phyloP scores from a whole-genome alignment of 805 yeast species.

The Metschnikowia shivogae region DNA sequence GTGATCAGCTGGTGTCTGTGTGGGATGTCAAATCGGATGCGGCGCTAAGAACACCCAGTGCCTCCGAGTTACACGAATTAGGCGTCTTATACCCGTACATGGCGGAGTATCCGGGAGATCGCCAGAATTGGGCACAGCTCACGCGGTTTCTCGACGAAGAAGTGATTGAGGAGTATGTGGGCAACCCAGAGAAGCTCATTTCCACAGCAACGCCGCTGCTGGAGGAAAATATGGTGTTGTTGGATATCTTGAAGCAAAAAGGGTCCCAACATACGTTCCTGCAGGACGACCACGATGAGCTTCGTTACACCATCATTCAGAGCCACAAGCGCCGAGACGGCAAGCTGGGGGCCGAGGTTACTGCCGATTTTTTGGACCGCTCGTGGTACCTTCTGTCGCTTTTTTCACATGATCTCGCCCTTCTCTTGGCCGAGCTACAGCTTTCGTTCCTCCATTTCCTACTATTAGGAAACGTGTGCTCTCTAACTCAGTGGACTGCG shows the following conservation, averaged over 20 bases:
- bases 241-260: conserved; percentile 28
- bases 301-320: conserved; percentile 42
- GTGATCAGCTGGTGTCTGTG: conserved; percentile 27
- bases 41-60: background rate
- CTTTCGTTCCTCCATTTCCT: conserved; percentile 46
- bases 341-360: conserved; percentile 31
- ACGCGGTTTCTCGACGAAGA: conserved; percentile 20
- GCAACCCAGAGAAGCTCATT: conserved; percentile 20
- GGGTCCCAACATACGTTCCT: conserved; percentile 16
- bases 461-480: conserved; percentile 58
- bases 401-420: conserved; percentile 25
- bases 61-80: conserved; percentile 23
- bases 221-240: conserved; percentile 43
- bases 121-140: conserved; percentile 15
- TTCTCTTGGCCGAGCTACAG: conserved; percentile 51
- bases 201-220: conserved; percentile 48
- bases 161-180: conserved; percentile 20
- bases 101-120: conserved; percentile 37
- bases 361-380: conserved; percentile 54
- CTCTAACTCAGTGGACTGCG: conserved; percentile 61
- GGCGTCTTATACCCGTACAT: conserved; percentile 28
- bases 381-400: conserved; percentile 51
- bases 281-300: conserved; percentile 30
- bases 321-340: conserved; percentile 32
- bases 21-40: conserved; percentile 3